Evolutionary conservation across 2,329 filamentous ascomycete species (phyloP), one percentile per base, ranked within the genome.

Genomic region (Phyllosticta citrichinensis): DNA sequence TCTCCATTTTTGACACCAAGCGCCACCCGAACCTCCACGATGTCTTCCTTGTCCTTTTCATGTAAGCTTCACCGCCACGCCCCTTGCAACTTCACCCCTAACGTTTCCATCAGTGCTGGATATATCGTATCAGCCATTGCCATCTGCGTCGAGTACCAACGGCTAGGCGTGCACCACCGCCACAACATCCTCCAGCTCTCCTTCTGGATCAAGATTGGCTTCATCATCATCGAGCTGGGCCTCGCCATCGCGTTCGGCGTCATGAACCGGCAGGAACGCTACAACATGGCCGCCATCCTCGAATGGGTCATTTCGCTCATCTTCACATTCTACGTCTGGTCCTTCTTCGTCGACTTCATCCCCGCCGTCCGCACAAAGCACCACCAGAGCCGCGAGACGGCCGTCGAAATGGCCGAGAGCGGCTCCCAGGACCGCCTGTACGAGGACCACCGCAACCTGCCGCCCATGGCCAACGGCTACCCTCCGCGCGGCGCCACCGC

Each of bases 121-220:
- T 97, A 96, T 73, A 78, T 97, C 59, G 71, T 96, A 60, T 90
- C 87, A 4, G 92, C 93, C 61, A 81, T 97, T 66, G 93, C 92
- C 74, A 88, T 93, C 65, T 97, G 92, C 78, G 86, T 84, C 77
- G 91, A 97, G 73, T 97, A 96, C 73, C 87, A 94, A 69, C 86
- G 89, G 2, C 81, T 97, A 1, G 91, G 91, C 25, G 85, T 87
- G 58, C 87, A 87, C 71, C 89, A 92, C 77, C 87, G 87, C 64
- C 77, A 91, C 63, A 83, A 93, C 74, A 77, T 94, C 65, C 82
- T 99, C 11, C 83, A 86, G 55, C 73, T 81, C 63, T 94, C 88
- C 61, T 97, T 97, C 79, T 92, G 86, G 83, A 80, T 94, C 70
- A 99, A 99, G 76, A 81, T 96, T 27, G 65, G 73, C 62, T 97